phyloP scores from a whole-genome alignment of 2,329 filamentous ascomycete species.

The Elsinoe batatas region DNA sequence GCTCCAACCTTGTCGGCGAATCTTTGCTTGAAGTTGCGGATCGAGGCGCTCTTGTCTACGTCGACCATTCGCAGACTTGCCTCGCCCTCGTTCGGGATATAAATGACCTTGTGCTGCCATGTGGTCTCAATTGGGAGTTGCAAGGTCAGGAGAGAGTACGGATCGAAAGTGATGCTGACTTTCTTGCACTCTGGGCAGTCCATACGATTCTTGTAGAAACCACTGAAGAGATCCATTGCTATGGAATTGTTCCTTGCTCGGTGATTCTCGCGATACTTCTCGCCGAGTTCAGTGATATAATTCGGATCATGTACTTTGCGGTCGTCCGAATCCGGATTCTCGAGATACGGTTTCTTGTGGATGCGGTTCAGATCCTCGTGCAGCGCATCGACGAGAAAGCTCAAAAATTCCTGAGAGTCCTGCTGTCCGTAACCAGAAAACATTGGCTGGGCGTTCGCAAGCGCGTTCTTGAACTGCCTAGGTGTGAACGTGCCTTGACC shows the following conservation, averaged over 20 bases:
- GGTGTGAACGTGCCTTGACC: constrained; percentile 62
- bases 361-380: constrained; percentile 94
- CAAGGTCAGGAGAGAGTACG: constrained; percentile 87
- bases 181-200: constrained; percentile 86
- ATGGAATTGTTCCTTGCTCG: constrained; percentile 89
- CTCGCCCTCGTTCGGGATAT: constrained; percentile 62
- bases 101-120: constrained; percentile 66
- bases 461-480: constrained; percentile 67
- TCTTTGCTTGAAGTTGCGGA: constrained; percentile 57
- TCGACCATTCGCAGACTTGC: constrained; percentile 70
- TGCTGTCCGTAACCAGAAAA: constrained; percentile 96
- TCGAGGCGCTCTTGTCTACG: constrained; percentile 62
- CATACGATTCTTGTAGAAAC: constrained; percentile 96
- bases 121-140: constrained; percentile 80
- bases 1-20: constrained; percentile 44
- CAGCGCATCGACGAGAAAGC: constrained; percentile 85
- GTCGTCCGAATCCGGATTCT: constrained; percentile 95
- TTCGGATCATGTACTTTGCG: constrained; percentile 79
- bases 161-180: constrained; percentile 97
- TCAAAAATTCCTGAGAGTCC: constrained; percentile 93
- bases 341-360: constrained; percentile 90
- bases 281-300: constrained; percentile 74
- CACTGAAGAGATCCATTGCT: constrained; percentile 89
- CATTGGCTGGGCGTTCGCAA: constrained; percentile 70
- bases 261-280: constrained; percentile 85